A percentile compares a stretch with the other conserved stretches of the same genome.
These are phyloP conservation scores for Annulohypoxylon moriforme DNA, from an alignment of 495 filamentous ascomycete species.

Conservation along the genomic window DNA sequence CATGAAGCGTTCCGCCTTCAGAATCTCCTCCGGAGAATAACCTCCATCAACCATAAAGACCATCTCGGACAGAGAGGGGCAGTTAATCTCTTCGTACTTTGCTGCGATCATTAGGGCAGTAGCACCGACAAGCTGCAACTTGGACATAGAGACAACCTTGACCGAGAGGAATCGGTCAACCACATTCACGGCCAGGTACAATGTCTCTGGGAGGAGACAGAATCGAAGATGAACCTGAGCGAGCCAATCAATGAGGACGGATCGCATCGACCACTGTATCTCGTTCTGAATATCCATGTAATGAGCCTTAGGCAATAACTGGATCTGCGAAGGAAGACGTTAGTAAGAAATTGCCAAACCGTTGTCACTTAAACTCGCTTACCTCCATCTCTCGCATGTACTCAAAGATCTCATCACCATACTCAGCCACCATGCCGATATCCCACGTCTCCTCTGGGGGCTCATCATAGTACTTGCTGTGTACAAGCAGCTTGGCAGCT, in stretches of 20 bases:
- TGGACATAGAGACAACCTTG: slow-evolving; percentile 93
- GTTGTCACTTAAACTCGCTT: slow-evolving; percentile 45
- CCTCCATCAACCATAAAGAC: slow-evolving; percentile 98
- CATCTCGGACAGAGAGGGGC: slow-evolving; percentile 92
- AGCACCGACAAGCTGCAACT: slow-evolving; percentile 95
- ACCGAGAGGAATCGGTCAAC: slow-evolving; percentile 95
- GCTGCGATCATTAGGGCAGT: slow-evolving; percentile 96
- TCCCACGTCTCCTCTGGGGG: slow-evolving; percentile 82
- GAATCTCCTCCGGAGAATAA: slow-evolving; percentile 88
- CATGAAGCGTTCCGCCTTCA: slow-evolving; percentile 99
- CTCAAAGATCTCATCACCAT: slow-evolving; percentile 92
- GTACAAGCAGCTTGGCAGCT: slow-evolving; percentile 73
- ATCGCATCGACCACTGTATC: slow-evolving; percentile 98
- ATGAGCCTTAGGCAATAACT: slow-evolving; percentile 83
- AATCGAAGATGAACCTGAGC: slow-evolving; percentile 96
- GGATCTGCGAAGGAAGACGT: slow-evolving; percentile 62
- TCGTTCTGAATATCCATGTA: slow-evolving; percentile 99
- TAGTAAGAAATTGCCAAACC: slow-evolving; percentile 20
- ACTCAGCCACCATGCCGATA: slow-evolving; percentile 98
- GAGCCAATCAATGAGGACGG: slow-evolving; percentile 98
- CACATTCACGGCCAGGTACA: slow-evolving; percentile 94
- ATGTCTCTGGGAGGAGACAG: slow-evolving; percentile 87
- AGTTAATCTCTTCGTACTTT: slow-evolving; percentile 99
- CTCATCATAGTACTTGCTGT: slow-evolving; percentile 60
- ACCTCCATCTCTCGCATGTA: slow-evolving; percentile 94